Evolutionary conservation across 2,329 filamentous ascomycete species (phyloP).

Genomic region (Fusarium foetens): DNA sequence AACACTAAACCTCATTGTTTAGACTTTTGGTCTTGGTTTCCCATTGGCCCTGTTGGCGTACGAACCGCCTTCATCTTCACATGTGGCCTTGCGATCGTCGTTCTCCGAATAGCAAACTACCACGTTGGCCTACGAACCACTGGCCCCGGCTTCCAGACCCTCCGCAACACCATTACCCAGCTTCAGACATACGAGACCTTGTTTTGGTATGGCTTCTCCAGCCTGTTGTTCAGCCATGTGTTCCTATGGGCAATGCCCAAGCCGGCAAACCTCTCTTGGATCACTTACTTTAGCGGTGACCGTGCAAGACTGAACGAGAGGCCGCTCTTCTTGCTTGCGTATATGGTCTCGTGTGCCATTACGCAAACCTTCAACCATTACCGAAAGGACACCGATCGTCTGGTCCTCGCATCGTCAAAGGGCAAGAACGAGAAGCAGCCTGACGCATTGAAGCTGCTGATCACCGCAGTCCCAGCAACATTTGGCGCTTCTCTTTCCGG

Average conservation of each 20-base stretch:
- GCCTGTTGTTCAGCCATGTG: conserved; percentile 80
- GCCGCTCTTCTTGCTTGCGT: conserved; percentile 80
- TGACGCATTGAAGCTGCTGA: conserved; percentile 50
- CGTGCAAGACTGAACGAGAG: conserved; percentile 85
- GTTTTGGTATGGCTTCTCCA: conserved; percentile 81
- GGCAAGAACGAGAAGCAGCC: conserved; percentile 42
- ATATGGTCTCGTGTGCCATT: conserved; percentile 74
- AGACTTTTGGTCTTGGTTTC: conserved; percentile 91
- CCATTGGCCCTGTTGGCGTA: conserved; percentile 78
- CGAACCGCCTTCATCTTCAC: conserved; percentile 80
- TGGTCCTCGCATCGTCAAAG: conserved; percentile 54
- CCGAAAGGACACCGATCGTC: conserved; percentile 76
- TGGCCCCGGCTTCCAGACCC: conserved; percentile 72
- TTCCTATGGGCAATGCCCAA: conserved; percentile 78
- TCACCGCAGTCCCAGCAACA: conserved; percentile 54
- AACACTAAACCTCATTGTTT: conserved; percentile 13
- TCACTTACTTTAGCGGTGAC: conserved; percentile 77
- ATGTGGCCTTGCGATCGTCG: conserved; percentile 79
- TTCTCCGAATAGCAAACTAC: conserved; percentile 86
- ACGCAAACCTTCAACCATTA: conserved; percentile 78
- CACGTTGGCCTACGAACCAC: conserved; percentile 80
- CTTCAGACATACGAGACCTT: conserved; percentile 74
- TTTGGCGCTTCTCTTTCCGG: conserved; percentile 53
- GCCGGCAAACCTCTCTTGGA: conserved; percentile 73
- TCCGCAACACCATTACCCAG: conserved; percentile 66